Evolutionary conservation across 2,329 filamentous ascomycete species (phyloP), one percentile per base, ranked within the genome.

Genomic region (Macrophomina phaseolina): DNA sequence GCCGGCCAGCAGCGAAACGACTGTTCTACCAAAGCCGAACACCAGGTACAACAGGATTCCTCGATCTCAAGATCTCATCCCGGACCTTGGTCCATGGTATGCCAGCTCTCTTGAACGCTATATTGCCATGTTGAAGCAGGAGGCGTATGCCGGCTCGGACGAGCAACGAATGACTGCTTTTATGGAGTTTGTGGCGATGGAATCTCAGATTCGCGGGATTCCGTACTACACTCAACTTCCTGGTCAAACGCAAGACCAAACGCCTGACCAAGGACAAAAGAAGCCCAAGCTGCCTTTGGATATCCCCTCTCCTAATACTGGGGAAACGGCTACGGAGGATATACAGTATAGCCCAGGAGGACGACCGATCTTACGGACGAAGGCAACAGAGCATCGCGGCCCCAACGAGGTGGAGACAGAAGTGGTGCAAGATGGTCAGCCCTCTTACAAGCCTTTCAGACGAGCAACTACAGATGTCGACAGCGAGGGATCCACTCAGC

Each of bases 31-130:
- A 14, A 62, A 49, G 28, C 42, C 42, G 1, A 34, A 16, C 30
- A 18, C 45, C 5, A 40, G 58, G 14, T 48, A 62, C n/a, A 62
- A 62, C n/a, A 42, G 55, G 12, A 60, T 60, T n/a, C 58, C 58
- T 18, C 58, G 58, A 32, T 40, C 58, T 34, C 69, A 70, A 30
- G 76, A 79, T 65, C 67, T 78, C 61, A 81, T 86, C 69, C 82
- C 83, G 30, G 85, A 86, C 69, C 77, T 87, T n/a, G 83, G 86
- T 68, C 82, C 84, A 2, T 87, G 85, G 83, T 87, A 83, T 69
- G 83, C 81, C 69, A 83, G 84, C 2, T 87, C 85, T 32, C 73
- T 87, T 56, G 81, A 84, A 60, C 79, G 85, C 49, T 87, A 83
- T 70, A 81, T 85, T 36, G 77, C 79, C 4, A 87, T 87, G 84